Base-by-base conservation (phyloP, 352 stramenopile species). In the Globisporangium orthogonon region DNA sequence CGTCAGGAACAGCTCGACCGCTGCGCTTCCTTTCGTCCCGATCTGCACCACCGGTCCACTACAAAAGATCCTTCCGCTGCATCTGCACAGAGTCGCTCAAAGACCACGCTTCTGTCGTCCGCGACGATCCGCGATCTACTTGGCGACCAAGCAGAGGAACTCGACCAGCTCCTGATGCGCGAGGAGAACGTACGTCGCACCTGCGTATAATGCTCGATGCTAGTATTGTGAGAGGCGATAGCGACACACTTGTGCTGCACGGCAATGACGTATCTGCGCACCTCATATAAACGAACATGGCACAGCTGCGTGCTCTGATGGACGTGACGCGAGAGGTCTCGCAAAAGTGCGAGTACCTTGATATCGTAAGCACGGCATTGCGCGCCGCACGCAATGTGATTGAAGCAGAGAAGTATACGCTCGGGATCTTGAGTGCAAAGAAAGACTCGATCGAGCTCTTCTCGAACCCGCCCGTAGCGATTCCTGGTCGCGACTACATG, bases 361-460 rank as follows among this genome's bases (percentile, higher is more conserved):
- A 83, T 44, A 73, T 89, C 53, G 69, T 89, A 9, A 62, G 60
- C 51, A 77, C 68, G n/a, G 72, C 75, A n/a, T 57, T 89, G 14
- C 71, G 73, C 28, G 77, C 74, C 1, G 74, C 73, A 0, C 73
- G 79, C 10, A 71, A 70, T 9, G 69, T 82, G 15, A 67, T 89
- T 14, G 50, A 57, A 2, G 78, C 78, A 9, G 76, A 86, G 43
- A 80, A 76, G 29, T 87, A 83, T 56, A 84, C 76, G 3, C 53
- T 89, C 0, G 78, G 74, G 1, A 72, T 89, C 11, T 60, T 82
- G 15, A 86, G 76, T 44, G 78, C 86, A 33, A 86, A 84, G 55
- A 86, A 82, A 53, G 72, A 84, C 31, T 59, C 67, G 41, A 63
- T 90, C 5, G 73, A 83, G 17, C 54, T 90, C 23, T 84, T 78